These are phyloP conservation scores for Colletotrichum brevisporum DNA, from an alignment of 2,329 filamentous ascomycete species.

Conservation along the genomic window DNA sequence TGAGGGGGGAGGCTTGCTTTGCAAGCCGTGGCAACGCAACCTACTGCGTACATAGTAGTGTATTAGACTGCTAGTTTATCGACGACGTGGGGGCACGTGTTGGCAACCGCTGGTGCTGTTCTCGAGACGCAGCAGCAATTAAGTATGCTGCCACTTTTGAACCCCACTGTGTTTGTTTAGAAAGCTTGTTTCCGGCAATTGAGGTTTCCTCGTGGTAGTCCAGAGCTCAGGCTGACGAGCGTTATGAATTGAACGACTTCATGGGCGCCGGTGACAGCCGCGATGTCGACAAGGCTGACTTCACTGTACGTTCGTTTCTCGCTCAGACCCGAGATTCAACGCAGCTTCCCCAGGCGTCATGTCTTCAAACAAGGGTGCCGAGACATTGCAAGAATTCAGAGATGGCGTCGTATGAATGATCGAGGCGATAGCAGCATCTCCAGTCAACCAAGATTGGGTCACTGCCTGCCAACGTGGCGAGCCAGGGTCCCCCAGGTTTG, in stretches of 20 bases:
- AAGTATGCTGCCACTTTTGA: neutral
- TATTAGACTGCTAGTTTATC: neutral
- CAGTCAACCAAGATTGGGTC: neutral
- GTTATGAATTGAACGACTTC: neutral
- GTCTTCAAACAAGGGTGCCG: too few relatives aligned
- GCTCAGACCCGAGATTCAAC: too few relatives aligned
- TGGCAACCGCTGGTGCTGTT: constrained; percentile 1
- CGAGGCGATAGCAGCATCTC: neutral
- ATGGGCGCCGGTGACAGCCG: neutral
- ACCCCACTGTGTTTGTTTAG: constrained; percentile 4
- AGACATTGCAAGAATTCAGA: too few relatives aligned
- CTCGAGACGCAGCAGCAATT: neutral
- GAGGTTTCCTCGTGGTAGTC: constrained; percentile 21
- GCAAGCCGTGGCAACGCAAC: neutral
- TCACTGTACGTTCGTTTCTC: too few relatives aligned
- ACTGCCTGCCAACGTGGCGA: neutral
- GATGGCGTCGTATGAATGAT: too few relatives aligned
- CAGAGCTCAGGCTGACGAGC: constrained; percentile 13
- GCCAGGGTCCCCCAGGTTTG: constrained; percentile 11
- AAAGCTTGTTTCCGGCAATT: constrained; percentile 35
- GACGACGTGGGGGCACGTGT: constrained; percentile 2
- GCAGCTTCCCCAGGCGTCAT: too few relatives aligned
- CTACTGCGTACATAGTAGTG: neutral
- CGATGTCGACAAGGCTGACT: too few relatives aligned
- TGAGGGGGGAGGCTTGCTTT: neutral